Base-by-base conservation (phyloP, 768 basidiomycete species). In the Mycena rebaudengoi region DNA sequence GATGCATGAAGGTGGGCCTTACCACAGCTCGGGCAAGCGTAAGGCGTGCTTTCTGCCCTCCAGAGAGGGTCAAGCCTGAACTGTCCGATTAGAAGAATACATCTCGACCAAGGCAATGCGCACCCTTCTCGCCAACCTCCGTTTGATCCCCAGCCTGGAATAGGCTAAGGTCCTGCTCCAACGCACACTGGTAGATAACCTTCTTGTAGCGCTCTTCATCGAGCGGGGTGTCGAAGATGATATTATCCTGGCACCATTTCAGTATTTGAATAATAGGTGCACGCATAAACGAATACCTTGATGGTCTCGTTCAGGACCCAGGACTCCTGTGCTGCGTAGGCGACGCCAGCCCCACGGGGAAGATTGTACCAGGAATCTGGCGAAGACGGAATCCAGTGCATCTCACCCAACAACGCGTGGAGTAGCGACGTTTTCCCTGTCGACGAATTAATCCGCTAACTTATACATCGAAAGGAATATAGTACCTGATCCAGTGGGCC, bases 191-290 rank as follows among this genome's bases (percentile, higher is more conserved):
- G 16, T 83, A 75, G 35, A 97, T 76, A 3, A 90, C 92, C 71
- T 88, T 86, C 82, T 89, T 89, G 73, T 96, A 96, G 8, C 90
- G 83, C 60, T 84, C 86, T 71, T 92, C 89, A 39, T 96, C 91
- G 63, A 87, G 94, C n/a, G n/a, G n/a, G n/a, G n/a, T n/a, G n/a
- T n/a, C n/a, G n/a, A n/a, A n/a, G n/a, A n/a, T n/a, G n/a, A n/a
- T n/a, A n/a, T n/a, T n/a, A n/a, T n/a, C n/a, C n/a, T n/a, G n/a
- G n/a, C n/a, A n/a, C n/a, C n/a, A n/a, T n/a, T n/a, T n/a, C n/a
- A n/a, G n/a, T n/a, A n/a, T n/a, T n/a, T n/a, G n/a, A n/a, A n/a
- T n/a, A n/a, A n/a, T n/a, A n/a, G n/a, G n/a, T n/a, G n/a, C n/a
- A n/a, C n/a, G n/a, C n/a, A n/a, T n/a, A n/a, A n/a, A n/a, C n/a